Evolutionary conservation across 176 grass and related monocot genomes (phyloP), one percentile per base, ranked within the genome.

Genomic region (Metroxylon sagu): DNA sequence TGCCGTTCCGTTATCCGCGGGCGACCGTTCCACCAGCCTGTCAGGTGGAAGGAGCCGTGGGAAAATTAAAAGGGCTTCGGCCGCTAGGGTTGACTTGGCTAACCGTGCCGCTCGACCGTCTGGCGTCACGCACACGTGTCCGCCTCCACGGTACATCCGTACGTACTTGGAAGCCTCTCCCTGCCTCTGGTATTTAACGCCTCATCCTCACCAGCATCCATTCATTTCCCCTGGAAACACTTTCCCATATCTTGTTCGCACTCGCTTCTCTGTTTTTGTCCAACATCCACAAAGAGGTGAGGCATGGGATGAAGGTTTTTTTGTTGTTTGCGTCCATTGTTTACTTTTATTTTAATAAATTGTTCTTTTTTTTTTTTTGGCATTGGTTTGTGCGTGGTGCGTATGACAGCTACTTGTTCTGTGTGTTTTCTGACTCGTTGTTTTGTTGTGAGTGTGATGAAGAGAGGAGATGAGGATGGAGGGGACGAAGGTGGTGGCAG

Each of bases 61-160:
- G 1, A 16, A 52, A 5, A 49, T 3, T 27, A 1, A 52, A 5
- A 23, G 25, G 12, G 1, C 12, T 43, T 51, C 8, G 62, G 48
- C 35, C 28, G 28, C 4, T 29, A 43, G 35, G 35, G 35, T 43
- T 43, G 35, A 43, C 35, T 43, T 43, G 4, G 12, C 4, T 14
- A 10, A 1, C 7, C 19, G 18, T 21, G 1, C 4, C 12, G 5
- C 39, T 3, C 25, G 5, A 10, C 4, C 1, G 6, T 51, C 17
- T 5, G 25, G 52, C 64, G 49, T 53, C 64, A 66, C 15, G 49
- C 3, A 19, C 16, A 30, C 64, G 64, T 66, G 50, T 52, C 25
- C 2, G 2, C 8, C 16, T 0, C 16, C 49, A 30, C 25, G 49
- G 64, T 66, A 66, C 64, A 8, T 66, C 64, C 64, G 64, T 66